phyloP scores from a whole-genome alignment of 202 grass and related monocot species.

The Saccharum hybrid region DNA sequence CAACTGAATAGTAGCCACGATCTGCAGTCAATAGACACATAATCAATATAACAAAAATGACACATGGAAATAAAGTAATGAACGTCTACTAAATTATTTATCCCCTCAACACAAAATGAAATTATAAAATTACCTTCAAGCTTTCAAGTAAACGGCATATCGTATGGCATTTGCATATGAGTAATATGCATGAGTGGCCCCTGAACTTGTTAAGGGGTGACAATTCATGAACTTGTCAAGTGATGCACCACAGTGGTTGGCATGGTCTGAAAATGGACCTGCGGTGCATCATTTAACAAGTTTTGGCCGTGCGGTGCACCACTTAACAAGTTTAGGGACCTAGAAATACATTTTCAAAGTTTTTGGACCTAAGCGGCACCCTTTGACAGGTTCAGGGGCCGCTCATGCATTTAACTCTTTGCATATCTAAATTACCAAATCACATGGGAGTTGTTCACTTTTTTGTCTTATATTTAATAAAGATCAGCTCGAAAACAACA shows the following conservation, averaged over 20 bases:
- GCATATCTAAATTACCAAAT: slow-evolving; percentile 18
- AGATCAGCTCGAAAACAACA: background rate
- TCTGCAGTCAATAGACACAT: slow-evolving; percentile 54
- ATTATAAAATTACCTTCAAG: background rate
- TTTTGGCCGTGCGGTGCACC: too few species aligned
- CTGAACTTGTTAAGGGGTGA: too few species aligned
- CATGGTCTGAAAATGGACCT: too few species aligned
- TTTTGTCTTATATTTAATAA: background rate
- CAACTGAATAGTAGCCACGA: slow-evolving; percentile 92
- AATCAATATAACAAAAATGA: slow-evolving; percentile 1
- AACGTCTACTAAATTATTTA: background rate
- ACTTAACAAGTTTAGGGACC: too few species aligned
- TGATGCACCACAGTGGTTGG: too few species aligned
- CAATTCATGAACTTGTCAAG: too few species aligned
- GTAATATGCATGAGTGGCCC: too few species aligned
- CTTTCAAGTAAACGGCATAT: background rate
- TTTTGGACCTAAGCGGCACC: too few species aligned
- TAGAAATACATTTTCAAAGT: too few species aligned
- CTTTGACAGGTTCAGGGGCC: too few species aligned
- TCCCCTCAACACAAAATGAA: background rate
- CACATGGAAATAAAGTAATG: slow-evolving; percentile 7
- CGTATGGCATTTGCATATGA: background rate
- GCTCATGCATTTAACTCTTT: too few species aligned
- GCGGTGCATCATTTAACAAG: too few species aligned
- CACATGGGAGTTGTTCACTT: background rate